These are phyloP conservation scores for Staphylotrichum tortipilum DNA, from an alignment of 495 filamentous ascomycete species.

Conservation along the genomic window DNA sequence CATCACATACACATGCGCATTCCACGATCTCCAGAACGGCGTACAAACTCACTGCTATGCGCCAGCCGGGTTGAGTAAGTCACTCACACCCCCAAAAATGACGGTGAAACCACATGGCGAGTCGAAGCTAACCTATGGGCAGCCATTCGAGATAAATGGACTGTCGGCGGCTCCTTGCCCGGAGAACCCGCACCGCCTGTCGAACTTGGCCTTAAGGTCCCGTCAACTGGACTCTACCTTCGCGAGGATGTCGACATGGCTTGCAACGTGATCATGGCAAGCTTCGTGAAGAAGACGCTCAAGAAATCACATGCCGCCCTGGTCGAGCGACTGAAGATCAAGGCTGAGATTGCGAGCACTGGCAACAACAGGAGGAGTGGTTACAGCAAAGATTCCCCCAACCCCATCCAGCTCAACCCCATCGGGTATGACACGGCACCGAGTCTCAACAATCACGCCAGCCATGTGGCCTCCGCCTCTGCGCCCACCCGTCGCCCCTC, in stretches of 20 bases:
- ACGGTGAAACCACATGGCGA: too few species aligned
- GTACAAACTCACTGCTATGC: slow-evolving; percentile 70
- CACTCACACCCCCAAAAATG: too few species aligned
- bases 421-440: too few species aligned
- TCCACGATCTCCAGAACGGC: slow-evolving; percentile 59
- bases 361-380: neutral
- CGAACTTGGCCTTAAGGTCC: slow-evolving; percentile 54
- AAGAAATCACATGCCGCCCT: slow-evolving; percentile 60
- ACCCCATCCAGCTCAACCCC: too few species aligned
- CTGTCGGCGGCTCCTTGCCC: slow-evolving; percentile 50
- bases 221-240: slow-evolving; percentile 59
- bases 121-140: too few species aligned
- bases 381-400: too few species aligned
- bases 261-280: slow-evolving; percentile 63
- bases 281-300: slow-evolving; percentile 67
- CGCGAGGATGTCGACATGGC: slow-evolving; percentile 69
- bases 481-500: slow-evolving; percentile 3
- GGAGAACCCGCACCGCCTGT: slow-evolving; percentile 51
- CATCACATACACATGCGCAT: slow-evolving; percentile 65
- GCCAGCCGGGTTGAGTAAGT: slow-evolving; percentile 24
- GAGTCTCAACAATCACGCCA: neutral
- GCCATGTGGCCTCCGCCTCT: neutral
- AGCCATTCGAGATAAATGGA: slow-evolving; percentile 65
- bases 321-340: slow-evolving; percentile 55
- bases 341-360: slow-evolving; percentile 34